Evolutionary conservation across 1,284 basidiomycete species (phyloP).

Genomic region (Cryptococcus sp.): DNA sequence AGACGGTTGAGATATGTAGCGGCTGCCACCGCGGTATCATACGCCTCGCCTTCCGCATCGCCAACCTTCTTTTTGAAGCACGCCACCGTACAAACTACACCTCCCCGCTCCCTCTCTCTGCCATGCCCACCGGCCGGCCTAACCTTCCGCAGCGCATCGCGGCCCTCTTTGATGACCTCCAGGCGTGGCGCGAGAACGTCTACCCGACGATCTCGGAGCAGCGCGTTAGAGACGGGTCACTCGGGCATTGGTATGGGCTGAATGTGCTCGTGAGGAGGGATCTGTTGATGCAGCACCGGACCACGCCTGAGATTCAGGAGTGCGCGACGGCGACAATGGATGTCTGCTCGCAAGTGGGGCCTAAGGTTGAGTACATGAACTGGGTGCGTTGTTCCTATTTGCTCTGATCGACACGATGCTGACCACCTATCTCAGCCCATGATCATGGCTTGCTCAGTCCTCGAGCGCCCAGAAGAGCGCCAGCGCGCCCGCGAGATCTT

Average conservation of each 20-base stretch:
- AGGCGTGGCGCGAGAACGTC: slow-evolving; percentile 4
- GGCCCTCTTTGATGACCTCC: slow-evolving; percentile 3
- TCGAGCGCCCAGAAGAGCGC: slow-evolving; percentile 22
- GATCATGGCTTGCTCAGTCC: slow-evolving; percentile 32
- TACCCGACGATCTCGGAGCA: slow-evolving; percentile 13
- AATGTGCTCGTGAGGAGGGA: slow-evolving; percentile 34
- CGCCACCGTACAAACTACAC: slow-evolving; percentile 1
- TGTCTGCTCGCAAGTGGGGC: slow-evolving; percentile 33
- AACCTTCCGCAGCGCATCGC: slow-evolving; percentile 9
- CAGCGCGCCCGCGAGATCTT: slow-evolving; percentile 27
- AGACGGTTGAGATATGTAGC: slow-evolving; percentile 30
- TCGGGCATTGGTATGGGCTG: slow-evolving; percentile 39
- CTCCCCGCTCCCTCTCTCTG: background rate
- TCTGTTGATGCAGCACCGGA: slow-evolving; percentile 21
- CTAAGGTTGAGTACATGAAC: slow-evolving; percentile 46
- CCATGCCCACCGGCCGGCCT: background rate
- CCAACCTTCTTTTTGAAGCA: slow-evolving; percentile 10
- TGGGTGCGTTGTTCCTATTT: slow-evolving; percentile 28
- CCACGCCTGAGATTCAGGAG: slow-evolving; percentile 29
- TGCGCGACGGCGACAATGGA: slow-evolving; percentile 32
- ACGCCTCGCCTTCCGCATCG: slow-evolving; percentile 14
- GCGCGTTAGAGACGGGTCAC: slow-evolving; percentile 29
- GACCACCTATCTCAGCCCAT: slow-evolving; percentile 17
- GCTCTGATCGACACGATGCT: background rate
- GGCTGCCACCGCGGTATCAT: slow-evolving; percentile 31